Conservation (phyloP, 208 protist genomes). For the Leishmania martiniquensis region DNA sequence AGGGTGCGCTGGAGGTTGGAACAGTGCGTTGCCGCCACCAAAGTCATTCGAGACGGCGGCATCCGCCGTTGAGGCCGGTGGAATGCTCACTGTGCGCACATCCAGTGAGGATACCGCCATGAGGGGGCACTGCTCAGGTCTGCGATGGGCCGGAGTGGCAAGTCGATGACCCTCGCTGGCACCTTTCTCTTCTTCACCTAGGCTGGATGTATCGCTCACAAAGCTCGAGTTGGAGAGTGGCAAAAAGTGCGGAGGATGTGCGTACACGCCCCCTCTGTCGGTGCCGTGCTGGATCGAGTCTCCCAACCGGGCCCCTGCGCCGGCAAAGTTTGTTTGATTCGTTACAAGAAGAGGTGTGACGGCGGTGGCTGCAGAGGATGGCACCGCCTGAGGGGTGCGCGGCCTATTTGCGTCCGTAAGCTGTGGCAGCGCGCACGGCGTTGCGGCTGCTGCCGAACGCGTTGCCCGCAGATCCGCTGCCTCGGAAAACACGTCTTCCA, state of each 20-base stretch:
- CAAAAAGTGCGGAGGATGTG: neutral
- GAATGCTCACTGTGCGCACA: neutral
- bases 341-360: neutral
- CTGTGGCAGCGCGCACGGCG: neutral
- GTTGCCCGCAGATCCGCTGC: neutral
- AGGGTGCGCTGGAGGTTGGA: slow-evolving; percentile 11
- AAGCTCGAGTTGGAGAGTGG: neutral
- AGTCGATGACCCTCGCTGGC: neutral
- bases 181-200: neutral
- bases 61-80: neutral
- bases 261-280: neutral
- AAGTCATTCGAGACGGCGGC: neutral
- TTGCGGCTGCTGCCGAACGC: neutral
- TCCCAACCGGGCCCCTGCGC: neutral
- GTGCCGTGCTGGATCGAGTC: neutral
- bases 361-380: neutral
- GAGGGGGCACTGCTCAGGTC: slow-evolving; percentile 2
- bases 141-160: neutral
- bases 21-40: slow-evolving; percentile 6
- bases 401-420: neutral
- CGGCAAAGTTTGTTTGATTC: neutral
- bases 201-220: neutral
- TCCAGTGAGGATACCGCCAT: neutral
- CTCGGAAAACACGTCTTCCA: neutral
- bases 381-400: neutral